These are phyloP conservation scores for Dactylonectria macrodidyma DNA, from an alignment of 2,329 filamentous ascomycete species.

Conservation along the genomic window DNA sequence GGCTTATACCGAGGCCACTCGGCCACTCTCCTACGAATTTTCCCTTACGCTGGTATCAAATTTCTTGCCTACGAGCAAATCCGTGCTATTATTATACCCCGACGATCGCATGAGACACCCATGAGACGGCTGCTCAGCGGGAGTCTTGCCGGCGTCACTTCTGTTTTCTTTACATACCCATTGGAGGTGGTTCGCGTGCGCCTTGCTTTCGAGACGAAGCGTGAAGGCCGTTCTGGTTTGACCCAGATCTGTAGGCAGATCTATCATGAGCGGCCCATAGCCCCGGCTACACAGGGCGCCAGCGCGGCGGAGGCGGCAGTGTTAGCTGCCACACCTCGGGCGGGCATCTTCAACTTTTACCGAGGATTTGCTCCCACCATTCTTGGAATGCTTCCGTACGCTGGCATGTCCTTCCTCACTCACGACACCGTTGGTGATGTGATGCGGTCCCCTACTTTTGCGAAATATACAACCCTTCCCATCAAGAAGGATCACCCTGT, in stretches of 20 bases:
- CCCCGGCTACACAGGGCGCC: constrained; percentile 47
- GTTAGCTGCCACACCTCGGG: constrained; percentile 67
- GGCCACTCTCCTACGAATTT: constrained; percentile 92
- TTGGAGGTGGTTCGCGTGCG: constrained; percentile 94
- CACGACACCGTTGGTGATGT: constrained; percentile 93
- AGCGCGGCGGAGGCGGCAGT: constrained; percentile 59
- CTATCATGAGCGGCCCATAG: constrained; percentile 79
- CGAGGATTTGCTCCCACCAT: constrained; percentile 92
- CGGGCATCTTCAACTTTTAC: constrained; percentile 92
- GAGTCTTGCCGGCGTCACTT: constrained; percentile 85
- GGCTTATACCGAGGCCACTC: constrained; percentile 96
- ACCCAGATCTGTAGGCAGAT: constrained; percentile 87
- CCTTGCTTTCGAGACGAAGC: constrained; percentile 93
- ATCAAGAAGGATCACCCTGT: constrained; percentile 66
- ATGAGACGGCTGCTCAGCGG: constrained; percentile 82
- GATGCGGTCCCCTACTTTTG: constrained; percentile 78
- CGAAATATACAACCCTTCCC: constrained; percentile 82
- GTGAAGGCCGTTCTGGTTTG: constrained; percentile 78
- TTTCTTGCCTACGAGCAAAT: constrained; percentile 99
- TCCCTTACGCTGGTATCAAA: constrained; percentile 97
- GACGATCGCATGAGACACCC: constrained; percentile 82
- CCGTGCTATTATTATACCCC: constrained; percentile 81
- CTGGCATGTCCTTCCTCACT: constrained; percentile 94
- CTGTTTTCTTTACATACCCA: constrained; percentile 96
- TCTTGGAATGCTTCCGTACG: constrained; percentile 96